Evolutionary conservation across 352 stramenopile species (phyloP).

Genomic region (Aphanomyces cochlioides): DNA sequence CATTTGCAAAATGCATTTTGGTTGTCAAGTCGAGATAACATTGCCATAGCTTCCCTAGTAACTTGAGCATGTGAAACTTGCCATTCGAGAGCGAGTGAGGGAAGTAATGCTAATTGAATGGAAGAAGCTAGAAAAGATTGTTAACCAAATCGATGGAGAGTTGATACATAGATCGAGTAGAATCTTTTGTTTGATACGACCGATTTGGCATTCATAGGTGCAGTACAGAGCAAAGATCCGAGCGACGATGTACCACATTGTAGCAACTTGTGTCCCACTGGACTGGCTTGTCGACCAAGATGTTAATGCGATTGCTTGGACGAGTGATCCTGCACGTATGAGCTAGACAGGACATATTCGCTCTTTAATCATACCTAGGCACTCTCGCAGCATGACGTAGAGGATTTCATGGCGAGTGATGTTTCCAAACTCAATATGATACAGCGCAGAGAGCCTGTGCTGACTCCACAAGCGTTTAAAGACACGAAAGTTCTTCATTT

Average conservation of each 20-base stretch:
- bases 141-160: neutral
- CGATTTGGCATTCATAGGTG: constrained; percentile 13
- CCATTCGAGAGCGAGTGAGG: neutral
- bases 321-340: constrained; percentile 1
- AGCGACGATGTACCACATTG: constrained; percentile 9
- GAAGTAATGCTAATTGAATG: neutral
- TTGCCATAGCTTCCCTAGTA: neutral
- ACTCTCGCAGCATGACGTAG: constrained; percentile 24
- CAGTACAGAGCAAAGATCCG: constrained; percentile 6
- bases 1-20: constrained; percentile 20
- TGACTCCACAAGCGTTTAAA: constrained; percentile 19
- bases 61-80: neutral
- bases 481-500: neutral
- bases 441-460: constrained; percentile 6
- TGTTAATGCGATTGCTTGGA: neutral
- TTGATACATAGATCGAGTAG: constrained; percentile 17
- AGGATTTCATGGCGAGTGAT: constrained; percentile 23
- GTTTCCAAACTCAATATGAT: constrained; percentile 29
- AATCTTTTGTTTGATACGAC: constrained; percentile 24
- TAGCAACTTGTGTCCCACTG: neutral
- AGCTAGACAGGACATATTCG: neutral
- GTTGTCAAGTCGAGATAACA: constrained; percentile 1
- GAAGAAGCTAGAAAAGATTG: constrained; percentile 16
- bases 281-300: neutral
- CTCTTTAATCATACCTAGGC: constrained; percentile 5